Evolutionary conservation across 192 early-diverging fungal genomes (phyloP).

Genomic region (Coemansia pectinata): DNA sequence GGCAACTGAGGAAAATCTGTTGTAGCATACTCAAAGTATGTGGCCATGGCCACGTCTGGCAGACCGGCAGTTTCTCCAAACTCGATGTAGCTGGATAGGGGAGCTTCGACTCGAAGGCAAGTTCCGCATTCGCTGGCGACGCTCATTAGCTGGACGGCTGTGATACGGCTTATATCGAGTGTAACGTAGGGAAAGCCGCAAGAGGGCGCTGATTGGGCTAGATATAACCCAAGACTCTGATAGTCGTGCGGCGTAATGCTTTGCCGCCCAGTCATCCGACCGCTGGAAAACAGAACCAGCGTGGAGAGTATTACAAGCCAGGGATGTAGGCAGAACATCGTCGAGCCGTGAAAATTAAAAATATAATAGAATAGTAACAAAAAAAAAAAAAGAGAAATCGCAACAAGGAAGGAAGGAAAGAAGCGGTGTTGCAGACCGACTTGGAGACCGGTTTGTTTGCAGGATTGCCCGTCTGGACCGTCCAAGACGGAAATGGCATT

Average conservation of each 20-base stretch:
- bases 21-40: conserved; percentile 38
- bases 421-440: neutral
- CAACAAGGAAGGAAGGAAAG: neutral
- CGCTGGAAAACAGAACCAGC: neutral
- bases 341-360: neutral
- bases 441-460: neutral
- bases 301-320: neutral
- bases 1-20: conserved; percentile 32
- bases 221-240: conserved; percentile 40
- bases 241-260: conserved; percentile 56
- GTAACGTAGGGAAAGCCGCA: conserved; percentile 57
- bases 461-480: neutral
- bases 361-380: neutral
- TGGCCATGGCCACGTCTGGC: conserved; percentile 39
- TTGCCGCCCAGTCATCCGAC: conserved; percentile 41
- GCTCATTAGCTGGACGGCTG: conserved; percentile 52
- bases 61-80: conserved; percentile 26
- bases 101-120: conserved; percentile 49
- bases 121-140: conserved; percentile 48
- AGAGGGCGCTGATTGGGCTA: conserved; percentile 52
- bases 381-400: neutral
- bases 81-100: conserved; percentile 29
- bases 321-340: neutral
- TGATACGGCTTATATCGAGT: conserved; percentile 57
- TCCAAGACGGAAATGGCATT: neutral